Base-by-base conservation (phyloP, 2,329 filamentous ascomycete species). In the Leptodontidium sp. region DNA sequence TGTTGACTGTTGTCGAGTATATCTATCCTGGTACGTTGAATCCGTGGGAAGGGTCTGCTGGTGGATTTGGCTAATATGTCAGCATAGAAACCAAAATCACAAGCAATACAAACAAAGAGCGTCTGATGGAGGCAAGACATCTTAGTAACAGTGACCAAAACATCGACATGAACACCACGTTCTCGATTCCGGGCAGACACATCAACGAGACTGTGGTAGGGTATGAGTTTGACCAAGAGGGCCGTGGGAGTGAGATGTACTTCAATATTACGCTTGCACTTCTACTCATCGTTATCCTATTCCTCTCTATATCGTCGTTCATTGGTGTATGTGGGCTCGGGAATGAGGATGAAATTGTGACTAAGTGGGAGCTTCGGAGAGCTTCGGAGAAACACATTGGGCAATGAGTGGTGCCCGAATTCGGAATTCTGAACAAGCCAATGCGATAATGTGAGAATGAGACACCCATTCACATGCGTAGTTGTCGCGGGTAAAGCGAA, bases 1-100 rank as follows among this genome's bases (percentile, higher is more conserved):
- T 47, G 43, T 47, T 47, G 43, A 47, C 43, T 47, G 43, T 47
- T n/a, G 43, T 47, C 43, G 43, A 47, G 43, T 47, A 47, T 47
- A 12, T 47, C 2, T 47, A 47, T 47, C 15, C 15, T 4, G 43
- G 43, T 47, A 47, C 6, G 29, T 32, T 15, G 43, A 47, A 17
- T 47, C 7, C 12, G 14, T 17, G 17, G 14, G 43, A 47, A n/a
- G 17, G 15, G 43, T 47, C 43, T 47, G 8, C 12, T 47, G 15
- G 12, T 17, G 15, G 7, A 1, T 47, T 15, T 47, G 14, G 43
- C 43, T 47, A n/a, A 47, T 47, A 40, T n/a, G 7, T n/a, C 15
- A 15, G 17, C 17, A n/a, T n/a, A 8, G 43, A 47, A n/a, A 47
- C 15, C 4, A 47, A 47, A n/a, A 17, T 4, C 17, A 4, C 17